phyloP scores from a whole-genome alignment of 257 asterid genomes.

The Penstemon eatonii region DNA sequence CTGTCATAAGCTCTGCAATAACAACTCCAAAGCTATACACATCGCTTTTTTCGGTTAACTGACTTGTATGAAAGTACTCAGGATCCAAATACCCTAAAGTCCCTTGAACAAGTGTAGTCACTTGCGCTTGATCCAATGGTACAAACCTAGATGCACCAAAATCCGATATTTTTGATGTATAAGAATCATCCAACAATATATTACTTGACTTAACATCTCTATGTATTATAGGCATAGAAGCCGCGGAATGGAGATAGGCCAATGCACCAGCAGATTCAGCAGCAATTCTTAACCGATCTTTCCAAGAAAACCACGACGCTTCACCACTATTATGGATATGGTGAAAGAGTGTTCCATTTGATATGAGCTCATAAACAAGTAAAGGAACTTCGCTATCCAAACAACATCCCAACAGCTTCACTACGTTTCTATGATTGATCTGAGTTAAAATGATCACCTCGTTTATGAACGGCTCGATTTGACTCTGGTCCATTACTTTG shows the following conservation, averaged over 20 bases:
- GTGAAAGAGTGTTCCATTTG: slow-evolving; percentile 15
- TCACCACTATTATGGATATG: slow-evolving; percentile 9
- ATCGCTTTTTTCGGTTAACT: slow-evolving; percentile 12
- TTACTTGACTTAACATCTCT: slow-evolving; percentile 15
- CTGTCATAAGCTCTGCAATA: slow-evolving; percentile 14
- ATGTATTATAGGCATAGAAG: slow-evolving; percentile 9
- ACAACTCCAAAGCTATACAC: slow-evolving; percentile 27
- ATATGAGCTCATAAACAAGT: neutral
- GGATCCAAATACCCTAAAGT: slow-evolving; percentile 23
- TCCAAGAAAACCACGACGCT: slow-evolving; percentile 16
- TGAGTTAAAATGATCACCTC: slow-evolving; percentile 12
- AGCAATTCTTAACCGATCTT: neutral
- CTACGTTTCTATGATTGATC: slow-evolving; percentile 12
- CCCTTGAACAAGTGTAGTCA: slow-evolving; percentile 18
- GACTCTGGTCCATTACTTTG: slow-evolving; percentile 6
- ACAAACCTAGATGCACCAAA: slow-evolving; percentile 29
- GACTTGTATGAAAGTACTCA: slow-evolving; percentile 18
- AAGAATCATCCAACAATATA: slow-evolving; percentile 21
- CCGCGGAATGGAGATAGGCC: slow-evolving; percentile 10
- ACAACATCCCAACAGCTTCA: slow-evolving; percentile 6
- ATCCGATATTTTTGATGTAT: slow-evolving; percentile 21
- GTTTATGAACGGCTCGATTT: slow-evolving; percentile 14
- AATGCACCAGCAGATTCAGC: slow-evolving; percentile 13
- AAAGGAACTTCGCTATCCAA: slow-evolving; percentile 13
- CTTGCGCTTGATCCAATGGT: slow-evolving; percentile 20